Evolutionary conservation across 2,329 filamentous ascomycete species (phyloP).

Genomic region (Chaetomiaceae sp.): DNA sequence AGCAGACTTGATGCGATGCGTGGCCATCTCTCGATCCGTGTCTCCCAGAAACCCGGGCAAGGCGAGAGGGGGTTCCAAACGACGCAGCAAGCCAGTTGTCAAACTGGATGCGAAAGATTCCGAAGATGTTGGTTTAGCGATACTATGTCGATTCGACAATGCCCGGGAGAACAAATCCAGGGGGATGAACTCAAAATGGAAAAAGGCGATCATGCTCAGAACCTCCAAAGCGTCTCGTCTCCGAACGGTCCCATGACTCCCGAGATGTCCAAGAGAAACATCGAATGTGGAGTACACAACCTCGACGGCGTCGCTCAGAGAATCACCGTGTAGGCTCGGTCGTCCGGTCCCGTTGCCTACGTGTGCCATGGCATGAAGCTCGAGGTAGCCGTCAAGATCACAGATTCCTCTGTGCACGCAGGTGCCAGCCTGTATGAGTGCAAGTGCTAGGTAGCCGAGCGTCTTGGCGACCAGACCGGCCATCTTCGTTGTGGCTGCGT

Average conservation of each 20-base stretch:
- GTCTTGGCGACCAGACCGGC: constrained; percentile 4
- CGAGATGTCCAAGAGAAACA: constrained; percentile 7
- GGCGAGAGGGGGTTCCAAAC: neutral
- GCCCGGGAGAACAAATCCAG: constrained; percentile 9
- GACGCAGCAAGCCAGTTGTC: neutral
- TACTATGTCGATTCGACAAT: neutral
- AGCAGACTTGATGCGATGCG: constrained; percentile 3
- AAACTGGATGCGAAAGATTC: neutral
- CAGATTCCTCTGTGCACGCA: constrained; percentile 12
- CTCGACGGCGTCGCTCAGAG: constrained; percentile 1
- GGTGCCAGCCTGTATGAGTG: constrained; percentile 13
- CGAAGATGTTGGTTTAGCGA: neutral
- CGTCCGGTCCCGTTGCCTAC: neutral
- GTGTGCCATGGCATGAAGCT: constrained; percentile 5
- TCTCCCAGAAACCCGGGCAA: constrained; percentile 10
- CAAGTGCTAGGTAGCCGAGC: constrained; percentile 12
- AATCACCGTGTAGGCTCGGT: neutral
- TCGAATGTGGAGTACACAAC: constrained; percentile 14
- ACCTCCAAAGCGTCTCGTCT: constrained; percentile 10
- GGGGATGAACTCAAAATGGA: constrained; percentile 13
- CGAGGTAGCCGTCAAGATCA: constrained; percentile 10
- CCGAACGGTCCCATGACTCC: neutral
- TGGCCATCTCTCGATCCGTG: neutral
- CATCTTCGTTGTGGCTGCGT: neutral
- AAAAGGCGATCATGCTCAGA: constrained; percentile 11